A percentile compares a stretch with the other conserved stretches of the same genome.
phyloP scores from a whole-genome alignment of 306 rosid genomes.

The Pterocarpus santalinus region DNA sequence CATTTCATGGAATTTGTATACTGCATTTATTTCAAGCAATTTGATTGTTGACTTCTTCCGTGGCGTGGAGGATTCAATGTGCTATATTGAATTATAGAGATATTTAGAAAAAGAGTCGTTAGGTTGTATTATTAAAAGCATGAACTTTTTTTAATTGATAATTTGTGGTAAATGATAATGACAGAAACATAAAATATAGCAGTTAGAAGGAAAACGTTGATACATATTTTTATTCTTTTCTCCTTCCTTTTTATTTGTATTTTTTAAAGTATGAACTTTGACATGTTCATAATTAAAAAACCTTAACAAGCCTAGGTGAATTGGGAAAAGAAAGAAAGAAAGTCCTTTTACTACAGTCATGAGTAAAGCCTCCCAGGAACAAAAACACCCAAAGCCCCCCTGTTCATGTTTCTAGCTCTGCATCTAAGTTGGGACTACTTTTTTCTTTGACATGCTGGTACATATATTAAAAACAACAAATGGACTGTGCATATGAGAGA shows the following conservation, averaged over 20 bases:
- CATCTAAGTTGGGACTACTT: not conserved
- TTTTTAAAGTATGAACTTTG: not conserved
- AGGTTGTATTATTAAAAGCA: not conserved
- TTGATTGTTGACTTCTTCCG: not conserved
- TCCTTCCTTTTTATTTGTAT: not conserved
- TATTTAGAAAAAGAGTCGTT: not conserved
- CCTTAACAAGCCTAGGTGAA: not conserved
- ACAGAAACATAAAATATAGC: not conserved
- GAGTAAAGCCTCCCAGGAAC: slow-evolving; percentile 11
- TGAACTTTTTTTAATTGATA: not conserved
- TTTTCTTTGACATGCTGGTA: not conserved
- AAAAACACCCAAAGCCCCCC: slow-evolving; percentile 20
- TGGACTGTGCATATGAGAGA: too few species aligned
- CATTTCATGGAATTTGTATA: not conserved
- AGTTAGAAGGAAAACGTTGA: not conserved
- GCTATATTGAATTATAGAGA: slow-evolving; percentile 7
- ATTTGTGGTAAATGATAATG: not conserved
- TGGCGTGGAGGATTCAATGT: not conserved
- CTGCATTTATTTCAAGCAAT: not conserved
- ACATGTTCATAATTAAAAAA: not conserved
- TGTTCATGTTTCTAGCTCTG: not conserved
- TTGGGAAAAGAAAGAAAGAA: not conserved
- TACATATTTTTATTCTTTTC: not conserved
- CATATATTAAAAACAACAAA: too few species aligned
- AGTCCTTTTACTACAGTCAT: not conserved